Evolutionary conservation across 2,329 filamentous ascomycete genomes (phyloP).

Genomic region (Trichoderma cornu-damae): DNA sequence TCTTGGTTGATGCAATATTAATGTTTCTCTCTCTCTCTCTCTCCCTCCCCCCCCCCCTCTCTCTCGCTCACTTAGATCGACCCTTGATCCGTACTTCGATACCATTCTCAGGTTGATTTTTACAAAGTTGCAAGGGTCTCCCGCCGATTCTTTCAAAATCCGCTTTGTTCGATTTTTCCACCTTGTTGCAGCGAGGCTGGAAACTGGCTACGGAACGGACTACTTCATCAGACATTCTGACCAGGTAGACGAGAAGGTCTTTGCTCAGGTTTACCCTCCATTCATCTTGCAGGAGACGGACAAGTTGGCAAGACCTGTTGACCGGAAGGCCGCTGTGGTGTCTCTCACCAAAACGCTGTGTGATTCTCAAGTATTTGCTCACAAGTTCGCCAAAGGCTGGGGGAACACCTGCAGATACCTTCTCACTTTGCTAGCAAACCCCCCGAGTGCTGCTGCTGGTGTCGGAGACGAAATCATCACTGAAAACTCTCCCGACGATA

Average conservation of each 20-base stretch:
- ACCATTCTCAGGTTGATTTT: slow-evolving; percentile 79
- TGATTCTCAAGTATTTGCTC: slow-evolving; percentile 77
- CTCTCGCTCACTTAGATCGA: no score
- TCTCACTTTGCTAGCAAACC: slow-evolving; percentile 82
- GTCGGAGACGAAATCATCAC: slow-evolving; percentile 70
- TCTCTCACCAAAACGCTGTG: slow-evolving; percentile 89
- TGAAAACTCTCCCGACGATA: slow-evolving; percentile 90
- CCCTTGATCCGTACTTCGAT: slow-evolving; percentile 70
- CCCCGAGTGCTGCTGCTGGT: slow-evolving; percentile 61
- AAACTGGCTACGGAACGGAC: slow-evolving; percentile 82
- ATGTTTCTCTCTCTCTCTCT: background rate
- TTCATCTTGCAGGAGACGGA: slow-evolving; percentile 87
- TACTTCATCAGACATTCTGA: slow-evolving; percentile 87
- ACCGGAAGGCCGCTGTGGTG: slow-evolving; percentile 89
- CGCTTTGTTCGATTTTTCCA: slow-evolving; percentile 95
- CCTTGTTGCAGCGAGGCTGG: slow-evolving; percentile 71
- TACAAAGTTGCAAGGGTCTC: slow-evolving; percentile 62
- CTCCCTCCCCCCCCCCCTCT: no score
- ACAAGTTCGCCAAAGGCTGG: slow-evolving; percentile 85
- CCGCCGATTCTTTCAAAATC: slow-evolving; percentile 73
- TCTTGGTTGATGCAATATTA: background rate
- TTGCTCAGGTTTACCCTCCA: slow-evolving; percentile 76
- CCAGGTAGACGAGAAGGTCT: slow-evolving; percentile 71
- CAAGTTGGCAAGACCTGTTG: slow-evolving; percentile 78
- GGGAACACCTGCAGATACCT: slow-evolving; percentile 83